Percentiles rank a stretch among this genome's conserved stretches.
Conservation (phyloP, 75 land plant species). For the Picea glauca region DNA sequence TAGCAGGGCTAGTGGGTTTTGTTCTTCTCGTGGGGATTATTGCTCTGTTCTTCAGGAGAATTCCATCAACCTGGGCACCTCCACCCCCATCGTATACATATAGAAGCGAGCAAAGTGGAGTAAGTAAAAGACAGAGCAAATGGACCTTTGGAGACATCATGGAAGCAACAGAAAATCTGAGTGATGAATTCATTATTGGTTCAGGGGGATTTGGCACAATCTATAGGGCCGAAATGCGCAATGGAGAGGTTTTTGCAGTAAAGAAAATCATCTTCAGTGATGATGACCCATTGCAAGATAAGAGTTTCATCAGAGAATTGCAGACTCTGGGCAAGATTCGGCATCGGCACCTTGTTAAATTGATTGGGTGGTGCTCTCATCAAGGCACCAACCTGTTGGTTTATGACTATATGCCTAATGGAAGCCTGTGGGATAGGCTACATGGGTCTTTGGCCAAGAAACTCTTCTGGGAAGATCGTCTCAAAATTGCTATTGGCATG, state of each 20-base stretch:
- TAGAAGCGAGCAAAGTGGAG: conserved; percentile 3
- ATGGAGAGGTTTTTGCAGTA: conserved; percentile 71
- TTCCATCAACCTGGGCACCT: neutral
- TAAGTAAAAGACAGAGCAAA: neutral
- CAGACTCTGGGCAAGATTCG: conserved; percentile 73
- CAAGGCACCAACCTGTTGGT: conserved; percentile 49
- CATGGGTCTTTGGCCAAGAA: conserved; percentile 34
- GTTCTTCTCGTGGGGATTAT: neutral
- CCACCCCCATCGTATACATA: neutral
- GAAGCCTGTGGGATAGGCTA: conserved; percentile 85
- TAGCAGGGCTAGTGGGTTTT: conserved; percentile 17
- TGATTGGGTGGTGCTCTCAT: conserved; percentile 63
- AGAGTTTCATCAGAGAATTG: conserved; percentile 79
- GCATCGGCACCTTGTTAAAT: conserved; percentile 87
- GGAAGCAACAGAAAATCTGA: conserved; percentile 77
- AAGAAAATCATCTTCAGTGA: conserved; percentile 55
- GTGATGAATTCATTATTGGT: conserved; percentile 69
- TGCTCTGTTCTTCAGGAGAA: neutral
- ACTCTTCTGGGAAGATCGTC: conserved; percentile 59
- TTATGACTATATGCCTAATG: conserved; percentile 92
- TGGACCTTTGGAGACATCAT: conserved; percentile 47
- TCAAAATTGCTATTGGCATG: conserved; percentile 68
- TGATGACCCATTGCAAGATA: conserved; percentile 43
- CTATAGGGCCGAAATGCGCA: conserved; percentile 60
- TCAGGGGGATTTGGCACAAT: conserved; percentile 88